phyloP scores from a whole-genome alignment of 1,284 basidiomycete species.

The Malassezia globosa region DNA sequence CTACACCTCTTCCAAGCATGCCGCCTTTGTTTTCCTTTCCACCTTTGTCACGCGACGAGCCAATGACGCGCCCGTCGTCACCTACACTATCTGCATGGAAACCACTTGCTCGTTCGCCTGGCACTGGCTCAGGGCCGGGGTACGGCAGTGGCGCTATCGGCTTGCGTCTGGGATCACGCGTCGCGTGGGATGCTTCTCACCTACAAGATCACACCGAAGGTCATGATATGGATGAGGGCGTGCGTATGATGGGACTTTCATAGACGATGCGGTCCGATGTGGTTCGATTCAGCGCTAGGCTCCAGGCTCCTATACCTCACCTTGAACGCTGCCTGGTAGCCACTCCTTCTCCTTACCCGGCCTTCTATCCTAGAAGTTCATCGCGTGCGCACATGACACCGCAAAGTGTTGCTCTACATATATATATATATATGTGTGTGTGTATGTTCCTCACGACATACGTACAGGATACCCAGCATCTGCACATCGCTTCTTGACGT shows the following conservation, averaged over 20 bases:
- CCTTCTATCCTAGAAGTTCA: too few species aligned
- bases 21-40: not conserved
- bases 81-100: not conserved
- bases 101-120: conserved; percentile 3
- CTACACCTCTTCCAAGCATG: not conserved
- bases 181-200: conserved; percentile 2
- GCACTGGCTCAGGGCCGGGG: conserved; percentile 14
- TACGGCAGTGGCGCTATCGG: conserved; percentile 17
- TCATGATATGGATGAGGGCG: conserved; percentile 22
- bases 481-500: conserved; percentile 46
- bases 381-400: too few species aligned
- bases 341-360: too few species aligned
- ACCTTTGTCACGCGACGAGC: conserved; percentile 2
- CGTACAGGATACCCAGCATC: conserved; percentile 30
- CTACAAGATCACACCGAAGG: conserved; percentile 24
- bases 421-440: too few species aligned
- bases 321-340: too few species aligned
- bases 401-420: too few species aligned
- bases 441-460: too few species aligned
- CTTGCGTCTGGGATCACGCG: conserved; percentile 8
- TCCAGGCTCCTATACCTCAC: not conserved
- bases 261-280: too few species aligned
- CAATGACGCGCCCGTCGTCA: not conserved
- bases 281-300: too few species aligned
- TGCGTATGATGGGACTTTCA: conserved; percentile 17